Evolutionary conservation across 345 rosid species (phyloP), one percentile per base, ranked within the genome.

Genomic region (Jatropha curcas): DNA sequence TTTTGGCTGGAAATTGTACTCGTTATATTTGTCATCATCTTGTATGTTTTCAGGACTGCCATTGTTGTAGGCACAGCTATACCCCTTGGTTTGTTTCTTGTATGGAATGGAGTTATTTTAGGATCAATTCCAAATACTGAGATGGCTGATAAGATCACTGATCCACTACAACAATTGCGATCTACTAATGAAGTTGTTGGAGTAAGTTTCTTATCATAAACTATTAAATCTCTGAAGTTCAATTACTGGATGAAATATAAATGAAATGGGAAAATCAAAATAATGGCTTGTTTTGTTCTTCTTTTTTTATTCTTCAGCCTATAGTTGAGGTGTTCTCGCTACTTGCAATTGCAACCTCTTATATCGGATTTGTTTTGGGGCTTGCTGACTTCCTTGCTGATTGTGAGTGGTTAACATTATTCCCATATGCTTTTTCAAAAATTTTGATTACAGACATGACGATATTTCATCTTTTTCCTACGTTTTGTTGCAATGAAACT

Each of bases 321-420:
- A 90, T 88, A 80, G 67, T 92, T 56, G 96, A 90, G 75, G 85
- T 77, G 10, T 94, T 94, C 84, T 94, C 97, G 27, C 88, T 89
- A 59, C 87, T 94, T 51, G 98, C 97, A 65, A 94, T 92, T 8
- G 91, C 94, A 74, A 94, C 98, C 30, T 92, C 98, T 52, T 94
- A 88, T 61, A 89, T 94, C 3, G 97, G 97, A 68, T 94, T 94
- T 60, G 88, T 92, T 76, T 77, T 92, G 69, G 97, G 97, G 84
- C 97, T 94, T 67, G 67, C 90, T 6, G 98, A 94, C 79, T 94
- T 94, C 87, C 81, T 90, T 68, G 89, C 97, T 24, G 97, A 94
- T 79, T 85, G 98, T 94, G 72, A 90, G 96, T 86, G 34, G 12
- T 51, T 46, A 66, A 45, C 4, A 0, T 8, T 13, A 24, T 13